Conservation (phyloP, 805 yeast genomes). For the Metschnikowia proteae region DNA sequence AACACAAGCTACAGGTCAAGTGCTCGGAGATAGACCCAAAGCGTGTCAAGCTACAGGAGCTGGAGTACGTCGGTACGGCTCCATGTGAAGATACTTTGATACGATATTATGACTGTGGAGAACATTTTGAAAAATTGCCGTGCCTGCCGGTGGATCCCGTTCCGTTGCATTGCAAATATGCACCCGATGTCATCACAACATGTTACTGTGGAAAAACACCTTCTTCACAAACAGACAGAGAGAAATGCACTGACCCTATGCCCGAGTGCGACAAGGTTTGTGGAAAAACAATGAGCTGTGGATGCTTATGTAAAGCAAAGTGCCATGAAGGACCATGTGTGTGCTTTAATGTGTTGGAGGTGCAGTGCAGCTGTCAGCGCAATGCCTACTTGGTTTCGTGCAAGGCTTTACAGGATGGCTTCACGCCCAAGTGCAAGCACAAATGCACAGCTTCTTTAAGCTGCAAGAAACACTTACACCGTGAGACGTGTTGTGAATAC, state of each 20-base stretch:
- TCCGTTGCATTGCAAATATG: conserved; percentile 49
- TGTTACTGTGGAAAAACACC: conserved; percentile 79
- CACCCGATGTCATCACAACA: conserved; percentile 55
- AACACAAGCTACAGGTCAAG: conserved; percentile 36
- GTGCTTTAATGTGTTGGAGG: conserved; percentile 53
- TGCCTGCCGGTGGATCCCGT: conserved; percentile 50
- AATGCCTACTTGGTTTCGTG: conserved; percentile 62
- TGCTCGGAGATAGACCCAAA: conserved; percentile 45
- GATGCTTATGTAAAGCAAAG: conserved; percentile 60
- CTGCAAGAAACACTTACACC: conserved; percentile 80
- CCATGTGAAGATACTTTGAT: conserved; percentile 41
- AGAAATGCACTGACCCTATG: conserved; percentile 68
- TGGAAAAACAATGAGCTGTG: conserved; percentile 63
- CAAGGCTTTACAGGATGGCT: conserved; percentile 47
- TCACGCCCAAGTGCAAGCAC: conserved; percentile 57
- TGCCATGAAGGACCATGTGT: conserved; percentile 80
- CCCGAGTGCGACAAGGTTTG: conserved; percentile 72
- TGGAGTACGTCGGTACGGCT: conserved; percentile 32
- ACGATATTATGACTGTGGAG: conserved; percentile 57
- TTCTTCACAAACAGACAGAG: conserved; percentile 44
- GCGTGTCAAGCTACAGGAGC: conserved; percentile 18
- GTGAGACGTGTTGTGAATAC: conserved; percentile 61
- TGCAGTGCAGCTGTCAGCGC: conserved; percentile 61
- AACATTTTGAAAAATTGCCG: conserved; percentile 45
- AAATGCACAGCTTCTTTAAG: conserved; percentile 72